Evolutionary conservation across 139 green algal genomes (phyloP), one percentile per base, ranked within the genome.

Genomic region (Zygnema circumcarinatum): DNA sequence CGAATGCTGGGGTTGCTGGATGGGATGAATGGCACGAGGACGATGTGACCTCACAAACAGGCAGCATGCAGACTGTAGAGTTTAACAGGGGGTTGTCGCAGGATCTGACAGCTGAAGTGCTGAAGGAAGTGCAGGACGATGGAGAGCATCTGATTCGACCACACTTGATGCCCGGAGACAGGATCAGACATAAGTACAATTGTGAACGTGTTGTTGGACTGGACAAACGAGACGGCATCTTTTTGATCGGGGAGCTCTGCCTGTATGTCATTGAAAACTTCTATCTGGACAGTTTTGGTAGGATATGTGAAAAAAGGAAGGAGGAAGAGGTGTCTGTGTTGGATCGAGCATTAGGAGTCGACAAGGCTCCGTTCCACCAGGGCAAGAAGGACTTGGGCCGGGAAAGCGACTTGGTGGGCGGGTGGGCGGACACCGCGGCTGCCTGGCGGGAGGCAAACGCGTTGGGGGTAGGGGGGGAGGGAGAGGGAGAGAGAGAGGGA

Each of bases 121-220:
- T 67, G 54, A 83, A 56, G 33, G 33, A 56, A 56, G 75, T 84
- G 75, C 22, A 79, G 32, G 85, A 90, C 67, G 80, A 89, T 39
- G 80, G 86, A 54, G 86, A 90, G 80, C 84, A 89, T 35, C 42
- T 90, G 1, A 83, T 90, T 42, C 53, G 86, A 38, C 86, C 86
- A 21, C 52, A 90, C 79, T 36, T 90, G 79, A 81, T 75, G 33
- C 86, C 86, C 0, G 67, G 69, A 20, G 86, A 90, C n/a, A 33
- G 32, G 1, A 83, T 90, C 32, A 83, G 47, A 22, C 33, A 39
- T 40, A 54, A 62, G 25, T 87, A 89, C 40, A 90, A 90, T 47
- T 90, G 86, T 74, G 86, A 89, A 31, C 79, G 86, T 20, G 47
- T 90, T 39, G 69, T 89, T 1, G 86, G 86, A 31, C 56, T 90